A percentile compares a stretch with the other conserved stretches of the same genome.
Evolutionary conservation across 345 rosid species (phyloP).

Genomic region (Toxicodendron radicans): DNA sequence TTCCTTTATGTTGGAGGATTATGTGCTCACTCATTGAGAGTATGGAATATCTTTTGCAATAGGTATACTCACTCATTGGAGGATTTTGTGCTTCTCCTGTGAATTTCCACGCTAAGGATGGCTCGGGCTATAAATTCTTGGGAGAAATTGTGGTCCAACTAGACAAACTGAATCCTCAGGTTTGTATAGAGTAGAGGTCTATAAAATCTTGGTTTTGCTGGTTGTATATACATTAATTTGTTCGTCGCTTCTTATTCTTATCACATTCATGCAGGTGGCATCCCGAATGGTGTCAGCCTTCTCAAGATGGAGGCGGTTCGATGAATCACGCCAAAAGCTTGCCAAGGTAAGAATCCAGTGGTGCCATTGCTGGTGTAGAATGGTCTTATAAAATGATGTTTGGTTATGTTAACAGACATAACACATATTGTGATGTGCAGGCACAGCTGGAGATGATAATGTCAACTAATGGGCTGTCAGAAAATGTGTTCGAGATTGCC

Average conservation of each 20-base stretch:
- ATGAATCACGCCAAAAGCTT: conserved; percentile 74
- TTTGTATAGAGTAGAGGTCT: conserved; percentile 16
- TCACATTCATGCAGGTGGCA: conserved; percentile 60
- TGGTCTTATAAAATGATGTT: background rate
- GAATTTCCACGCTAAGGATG: conserved; percentile 96
- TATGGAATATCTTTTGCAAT: too few species aligned
- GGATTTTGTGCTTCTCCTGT: conserved; percentile 79
- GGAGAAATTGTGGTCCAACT: conserved; percentile 86
- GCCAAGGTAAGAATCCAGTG: conserved; percentile 59
- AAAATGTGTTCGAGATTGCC: conserved; percentile 91
- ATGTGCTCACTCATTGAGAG: too few species aligned
- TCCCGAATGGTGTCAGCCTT: conserved; percentile 94
- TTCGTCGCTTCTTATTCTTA: background rate
- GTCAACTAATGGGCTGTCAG: conserved; percentile 87
- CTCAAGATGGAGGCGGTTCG: conserved; percentile 97
- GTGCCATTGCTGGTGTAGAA: background rate
- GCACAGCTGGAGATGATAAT: conserved; percentile 93
- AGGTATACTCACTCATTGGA: too few species aligned
- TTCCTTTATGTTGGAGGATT: too few species aligned
- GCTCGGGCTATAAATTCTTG: conserved; percentile 91
- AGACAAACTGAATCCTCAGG: conserved; percentile 96
- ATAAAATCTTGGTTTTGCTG: background rate
- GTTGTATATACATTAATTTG: background rate
- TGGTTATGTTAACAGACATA: background rate
- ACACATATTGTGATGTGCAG: conserved; percentile 36